phyloP scores from a whole-genome alignment of 2,329 filamentous ascomycete genomes.

The Huntiella moniliformis region DNA sequence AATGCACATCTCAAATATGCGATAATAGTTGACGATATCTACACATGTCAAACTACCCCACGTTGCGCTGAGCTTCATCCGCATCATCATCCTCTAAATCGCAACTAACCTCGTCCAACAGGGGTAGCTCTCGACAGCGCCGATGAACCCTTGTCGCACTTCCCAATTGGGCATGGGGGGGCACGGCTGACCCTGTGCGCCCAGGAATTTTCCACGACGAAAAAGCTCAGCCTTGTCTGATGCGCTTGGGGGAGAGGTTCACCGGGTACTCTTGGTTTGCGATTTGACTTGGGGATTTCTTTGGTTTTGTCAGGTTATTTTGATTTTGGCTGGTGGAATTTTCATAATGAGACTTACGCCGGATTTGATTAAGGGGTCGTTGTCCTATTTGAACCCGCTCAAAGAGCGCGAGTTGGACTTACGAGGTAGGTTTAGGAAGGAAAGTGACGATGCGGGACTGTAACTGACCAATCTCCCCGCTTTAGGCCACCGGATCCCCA shows the following conservation, averaged over 20 bases:
- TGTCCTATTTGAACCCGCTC: constrained; percentile 96
- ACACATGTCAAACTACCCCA: too few relatives aligned
- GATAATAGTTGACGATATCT: constrained; percentile 3
- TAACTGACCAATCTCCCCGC: constrained; percentile 48
- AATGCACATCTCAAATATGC: background rate
- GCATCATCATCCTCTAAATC: too few relatives aligned
- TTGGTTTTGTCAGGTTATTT: background rate
- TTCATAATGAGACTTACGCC: constrained; percentile 76
- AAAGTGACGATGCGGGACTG: constrained; percentile 58
- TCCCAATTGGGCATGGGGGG: too few relatives aligned
- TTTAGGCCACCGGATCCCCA: constrained; percentile 93
- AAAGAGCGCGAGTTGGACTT: constrained; percentile 98
- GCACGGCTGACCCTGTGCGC: constrained; percentile 3
- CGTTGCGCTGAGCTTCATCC: too few relatives aligned
- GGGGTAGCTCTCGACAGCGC: too few relatives aligned
- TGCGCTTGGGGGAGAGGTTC: background rate
- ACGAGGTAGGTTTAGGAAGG: constrained; percentile 93
- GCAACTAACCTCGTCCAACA: too few relatives aligned
- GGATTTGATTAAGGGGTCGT: constrained; percentile 82
- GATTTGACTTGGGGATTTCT: background rate
- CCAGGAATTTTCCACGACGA: constrained; percentile 1
- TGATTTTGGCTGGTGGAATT: too few relatives aligned
- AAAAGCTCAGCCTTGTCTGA: constrained; percentile 10
- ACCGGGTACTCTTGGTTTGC: background rate
- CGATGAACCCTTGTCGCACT: too few relatives aligned